Base-by-base conservation (phyloP, 2,329 filamentous ascomycete species). In the Catunica adiposa region DNA sequence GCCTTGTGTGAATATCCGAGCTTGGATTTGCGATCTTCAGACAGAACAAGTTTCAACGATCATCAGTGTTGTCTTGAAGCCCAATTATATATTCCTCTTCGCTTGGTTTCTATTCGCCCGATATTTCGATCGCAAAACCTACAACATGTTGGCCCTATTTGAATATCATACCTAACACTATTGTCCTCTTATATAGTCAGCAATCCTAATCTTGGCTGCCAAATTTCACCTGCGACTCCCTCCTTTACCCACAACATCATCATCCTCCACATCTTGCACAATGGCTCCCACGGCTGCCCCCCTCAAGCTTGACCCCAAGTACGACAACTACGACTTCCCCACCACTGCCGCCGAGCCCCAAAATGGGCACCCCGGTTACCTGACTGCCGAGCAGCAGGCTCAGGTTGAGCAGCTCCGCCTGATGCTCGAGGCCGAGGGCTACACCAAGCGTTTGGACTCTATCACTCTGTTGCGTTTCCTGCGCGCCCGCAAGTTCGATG, bases 261-360 rank as follows among this genome's bases (percentile, higher is more conserved):
- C 40, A 44, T 3, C 40, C 40, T 22, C 3, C 40, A 44, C 14
- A 38, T 29, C 22, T 25, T 42, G 46, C 56, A 58, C 46, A 58
- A 58, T 58, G 56, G 37, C 56, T 58, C 57, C 61, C 51, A 44
- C 52, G 34, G 55, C 59, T 9, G 44, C 56, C 38, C 56, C 56
- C 38, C 56, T 80, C 71, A 72, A 79, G 68, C 67, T 88, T 64
- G 83, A 94, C 70, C 77, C 86, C 68, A 96, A 95, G 73, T 94
- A 97, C 76, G 92, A 97, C 73, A 70, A 94, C 74, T 97, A 92
- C 71, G 89, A 96, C 71, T 97, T 80, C 74, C 92, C 92, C 60
- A 87, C 83, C 61, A 83, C 79, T 60, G 80, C 87, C 50, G 79
- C 85, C 56, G 79, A 80, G 62, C 68, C 77, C 50, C 79, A 83